phyloP scores from a whole-genome alignment of 2,329 filamentous ascomycete genomes.

The Seiridium cupressi region DNA sequence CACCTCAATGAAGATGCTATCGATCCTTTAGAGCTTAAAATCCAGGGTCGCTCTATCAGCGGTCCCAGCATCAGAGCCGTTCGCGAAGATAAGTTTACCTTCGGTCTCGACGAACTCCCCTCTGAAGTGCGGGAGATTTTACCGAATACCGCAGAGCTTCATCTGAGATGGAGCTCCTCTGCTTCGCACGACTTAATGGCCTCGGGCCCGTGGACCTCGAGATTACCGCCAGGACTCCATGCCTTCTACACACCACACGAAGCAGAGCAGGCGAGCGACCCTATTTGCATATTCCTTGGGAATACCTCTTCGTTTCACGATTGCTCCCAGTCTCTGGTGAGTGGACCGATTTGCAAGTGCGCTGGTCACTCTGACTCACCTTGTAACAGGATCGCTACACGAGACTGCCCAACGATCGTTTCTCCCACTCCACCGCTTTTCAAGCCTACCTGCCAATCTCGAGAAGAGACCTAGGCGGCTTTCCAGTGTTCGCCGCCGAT shows the following conservation, averaged over 20 bases:
- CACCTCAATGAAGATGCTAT: constrained; percentile 63
- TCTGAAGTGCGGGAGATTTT: constrained; percentile 62
- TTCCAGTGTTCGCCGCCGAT: constrained; percentile 50
- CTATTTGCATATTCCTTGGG: constrained; percentile 26
- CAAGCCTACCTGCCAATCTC: constrained; percentile 71
- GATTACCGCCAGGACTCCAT: constrained; percentile 78
- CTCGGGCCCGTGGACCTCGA: constrained; percentile 70
- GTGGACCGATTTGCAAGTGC: constrained; percentile 10
- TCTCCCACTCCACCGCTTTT: constrained; percentile 59
- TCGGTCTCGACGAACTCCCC: constrained; percentile 73
- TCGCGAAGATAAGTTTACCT: constrained; percentile 77
- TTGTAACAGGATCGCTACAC: constrained; percentile 66
- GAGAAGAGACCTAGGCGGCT: constrained; percentile 40
- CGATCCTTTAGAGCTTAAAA: constrained; percentile 60
- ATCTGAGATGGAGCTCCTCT: constrained; percentile 75
- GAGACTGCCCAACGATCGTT: constrained; percentile 50
- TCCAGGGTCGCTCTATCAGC: constrained; percentile 55
- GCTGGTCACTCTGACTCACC: constrained; percentile 51
- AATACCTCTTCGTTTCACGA: constrained; percentile 32
- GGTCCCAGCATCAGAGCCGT: constrained; percentile 60
- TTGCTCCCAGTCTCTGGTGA: constrained; percentile 31
- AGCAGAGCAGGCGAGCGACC: constrained; percentile 21
- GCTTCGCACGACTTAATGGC: constrained; percentile 45
- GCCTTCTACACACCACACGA: constrained; percentile 67
- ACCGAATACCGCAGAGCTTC: constrained; percentile 65